Percentiles rank a stretch among this genome's conserved stretches.
phyloP scores from a whole-genome alignment of 257 asterid genomes.

The Solanum habrochaites region DNA sequence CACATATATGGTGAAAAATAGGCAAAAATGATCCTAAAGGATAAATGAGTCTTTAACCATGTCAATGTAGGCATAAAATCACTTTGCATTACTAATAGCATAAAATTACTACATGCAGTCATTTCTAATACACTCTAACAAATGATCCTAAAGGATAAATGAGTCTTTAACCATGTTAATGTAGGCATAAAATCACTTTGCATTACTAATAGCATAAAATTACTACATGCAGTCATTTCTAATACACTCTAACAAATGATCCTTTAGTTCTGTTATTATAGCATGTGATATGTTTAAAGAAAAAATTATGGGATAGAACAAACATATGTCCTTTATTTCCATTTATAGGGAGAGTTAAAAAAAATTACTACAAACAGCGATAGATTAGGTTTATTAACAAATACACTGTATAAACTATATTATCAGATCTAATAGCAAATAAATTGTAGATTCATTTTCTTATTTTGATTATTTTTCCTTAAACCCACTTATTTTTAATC shows the following conservation, averaged over 20 bases:
- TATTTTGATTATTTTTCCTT: background rate
- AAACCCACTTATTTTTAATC: background rate
- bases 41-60: background rate
- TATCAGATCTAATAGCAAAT: background rate
- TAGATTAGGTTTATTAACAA: background rate
- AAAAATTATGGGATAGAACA: background rate
- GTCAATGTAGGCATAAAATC: background rate
- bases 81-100: no score
- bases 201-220: no score
- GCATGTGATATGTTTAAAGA: background rate
- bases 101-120: no score
- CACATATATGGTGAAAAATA: background rate
- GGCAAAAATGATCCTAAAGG: no score
- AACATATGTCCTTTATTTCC: no score
- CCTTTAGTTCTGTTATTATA: no score
- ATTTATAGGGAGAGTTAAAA: no score
- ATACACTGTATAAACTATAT: background rate
- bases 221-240: no score
- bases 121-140: background rate
- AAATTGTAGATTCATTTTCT: background rate
- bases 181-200: background rate
- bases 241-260: background rate
- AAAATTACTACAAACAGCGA: background rate
- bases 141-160: background rate
- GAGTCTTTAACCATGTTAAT: background rate